phyloP scores from a whole-genome alignment of 2,329 filamentous ascomycete genomes.

The Bipolaris gigantea region DNA sequence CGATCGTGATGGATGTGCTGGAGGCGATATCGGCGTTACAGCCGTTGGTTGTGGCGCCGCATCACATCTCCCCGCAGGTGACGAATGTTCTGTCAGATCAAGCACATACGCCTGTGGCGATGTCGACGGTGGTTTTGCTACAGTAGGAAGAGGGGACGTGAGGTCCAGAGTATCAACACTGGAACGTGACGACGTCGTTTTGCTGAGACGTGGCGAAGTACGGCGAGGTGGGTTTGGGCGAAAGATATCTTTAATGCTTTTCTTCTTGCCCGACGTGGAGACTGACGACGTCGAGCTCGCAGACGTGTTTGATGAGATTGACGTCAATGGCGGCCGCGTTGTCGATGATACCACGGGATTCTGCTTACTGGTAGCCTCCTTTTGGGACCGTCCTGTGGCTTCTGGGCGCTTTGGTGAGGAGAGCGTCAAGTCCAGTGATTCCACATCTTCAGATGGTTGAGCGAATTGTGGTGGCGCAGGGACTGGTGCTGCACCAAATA shows the following conservation, averaged over 20 bases:
- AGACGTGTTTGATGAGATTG: constrained; percentile 33
- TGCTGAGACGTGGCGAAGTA: constrained; percentile 29
- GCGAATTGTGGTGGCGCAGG: constrained; percentile 22
- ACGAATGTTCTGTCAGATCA: constrained; percentile 28
- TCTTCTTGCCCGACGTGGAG: constrained; percentile 1
- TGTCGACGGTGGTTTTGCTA: background rate
- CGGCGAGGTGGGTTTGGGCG: constrained; percentile 14
- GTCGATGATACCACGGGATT: constrained; percentile 5
- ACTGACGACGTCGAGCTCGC: constrained; percentile 11
- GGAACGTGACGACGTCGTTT: constrained; percentile 11
- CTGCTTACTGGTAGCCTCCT: background rate
- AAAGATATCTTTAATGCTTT: constrained; percentile 3
- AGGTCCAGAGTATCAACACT: constrained; percentile 33
- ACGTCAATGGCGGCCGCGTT: constrained; percentile 28
- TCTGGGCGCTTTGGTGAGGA: constrained; percentile 22
- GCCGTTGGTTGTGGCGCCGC: background rate
- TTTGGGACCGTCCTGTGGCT: background rate
- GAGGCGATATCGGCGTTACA: constrained; percentile 5
- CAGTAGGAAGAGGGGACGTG: constrained; percentile 12
- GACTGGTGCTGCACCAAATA: constrained; percentile 14
- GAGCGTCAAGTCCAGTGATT: constrained; percentile 37
- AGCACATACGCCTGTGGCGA: constrained; percentile 23
- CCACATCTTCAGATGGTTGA: constrained; percentile 17
- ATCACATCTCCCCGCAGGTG: constrained; percentile 6
- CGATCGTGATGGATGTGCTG: constrained; percentile 2